These are phyloP conservation scores for Neofusicoccum sp. DNA, from an alignment of 2,329 filamentous ascomycete species.

Conservation along the genomic window DNA sequence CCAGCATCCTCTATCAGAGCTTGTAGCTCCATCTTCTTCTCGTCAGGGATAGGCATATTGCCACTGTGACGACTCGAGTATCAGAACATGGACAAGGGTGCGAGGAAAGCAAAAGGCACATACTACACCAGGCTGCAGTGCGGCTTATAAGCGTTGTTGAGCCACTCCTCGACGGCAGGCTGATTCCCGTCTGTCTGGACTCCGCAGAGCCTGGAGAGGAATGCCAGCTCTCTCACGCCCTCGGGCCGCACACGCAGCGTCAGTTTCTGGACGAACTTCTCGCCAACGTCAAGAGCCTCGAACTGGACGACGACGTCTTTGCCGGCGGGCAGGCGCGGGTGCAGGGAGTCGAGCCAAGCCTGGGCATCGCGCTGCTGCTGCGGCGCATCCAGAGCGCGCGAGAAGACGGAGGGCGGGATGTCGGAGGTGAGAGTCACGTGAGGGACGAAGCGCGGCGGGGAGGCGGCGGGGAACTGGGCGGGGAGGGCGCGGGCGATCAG, in stretches of 20 bases:
- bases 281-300: constrained; percentile 35
- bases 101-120: constrained; percentile 25
- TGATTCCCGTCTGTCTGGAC: constrained; percentile 32
- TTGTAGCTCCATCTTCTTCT: constrained; percentile 29
- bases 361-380: constrained; percentile 34
- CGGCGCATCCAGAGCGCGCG: not conserved
- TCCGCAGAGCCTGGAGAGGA: constrained; percentile 28
- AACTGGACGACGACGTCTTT: constrained; percentile 33
- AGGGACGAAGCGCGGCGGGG: constrained; percentile 40
- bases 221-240: constrained; percentile 32
- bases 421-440: constrained; percentile 47
- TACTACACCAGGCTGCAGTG: constrained; percentile 48
- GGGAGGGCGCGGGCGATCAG: constrained; percentile 39
- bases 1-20: constrained; percentile 29
- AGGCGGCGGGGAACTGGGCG: constrained; percentile 32
- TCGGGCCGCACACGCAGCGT: constrained; percentile 40
- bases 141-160: constrained; percentile 36
- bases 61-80: not conserved
- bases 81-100: not conserved
- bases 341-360: constrained; percentile 39
- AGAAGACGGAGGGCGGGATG: constrained; percentile 32
- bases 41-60: constrained; percentile 24
- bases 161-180: constrained; percentile 32
- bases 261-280: constrained; percentile 43
- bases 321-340: not conserved